Base-by-base conservation (phyloP, 495 filamentous ascomycete genomes). In the Rhypophila decipiens region DNA sequence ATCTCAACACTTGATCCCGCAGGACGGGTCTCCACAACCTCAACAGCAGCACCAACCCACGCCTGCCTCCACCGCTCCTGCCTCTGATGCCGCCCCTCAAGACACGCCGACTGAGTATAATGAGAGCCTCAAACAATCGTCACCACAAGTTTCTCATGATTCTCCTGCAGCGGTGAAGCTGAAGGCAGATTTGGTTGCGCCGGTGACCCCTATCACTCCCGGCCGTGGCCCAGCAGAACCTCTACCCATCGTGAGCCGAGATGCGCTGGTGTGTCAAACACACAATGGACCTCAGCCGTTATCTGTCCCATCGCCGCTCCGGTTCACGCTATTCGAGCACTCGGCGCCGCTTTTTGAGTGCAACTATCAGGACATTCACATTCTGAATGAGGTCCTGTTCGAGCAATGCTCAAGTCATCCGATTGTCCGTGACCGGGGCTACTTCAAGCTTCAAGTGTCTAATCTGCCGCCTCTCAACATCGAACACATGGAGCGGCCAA, bases 391-490 rank as follows among this genome's bases (percentile, higher is more conserved):
- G 45, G 56, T 62, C 15, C 46, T 60, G 13, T 58, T 60, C 22
- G 61, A 64, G 38, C 36, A 47, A 13, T 62, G 42, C 49, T 64
- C 61, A 9, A 46, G 50, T 34, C 59, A 64, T 42, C 59, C 59
- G 5, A 35, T 39, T 4, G 59, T 62, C 9, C 49, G 24, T 4
- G 52, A 60, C n/a, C 21, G 50, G 15, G 61, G 61, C 24, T 64
- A 64, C 24, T 62, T 64, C 53, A 64, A 64, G 36, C 43, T 64
- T 23, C 56, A 64, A 20, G 59, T 64, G 29, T 40, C 44, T 11
- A 48, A 50, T 20, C 47, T 64, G 3, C 61, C 61, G 0, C 44
- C 47, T 18, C 47, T 64, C 41, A 23, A 37, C 13, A 54, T 62
- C 5, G 44, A 47, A 5, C 51, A 52, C 31, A 47, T 62, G 19